phyloP scores from a whole-genome alignment of 495 filamentous ascomycete genomes.

The Chaetomium tenue region DNA sequence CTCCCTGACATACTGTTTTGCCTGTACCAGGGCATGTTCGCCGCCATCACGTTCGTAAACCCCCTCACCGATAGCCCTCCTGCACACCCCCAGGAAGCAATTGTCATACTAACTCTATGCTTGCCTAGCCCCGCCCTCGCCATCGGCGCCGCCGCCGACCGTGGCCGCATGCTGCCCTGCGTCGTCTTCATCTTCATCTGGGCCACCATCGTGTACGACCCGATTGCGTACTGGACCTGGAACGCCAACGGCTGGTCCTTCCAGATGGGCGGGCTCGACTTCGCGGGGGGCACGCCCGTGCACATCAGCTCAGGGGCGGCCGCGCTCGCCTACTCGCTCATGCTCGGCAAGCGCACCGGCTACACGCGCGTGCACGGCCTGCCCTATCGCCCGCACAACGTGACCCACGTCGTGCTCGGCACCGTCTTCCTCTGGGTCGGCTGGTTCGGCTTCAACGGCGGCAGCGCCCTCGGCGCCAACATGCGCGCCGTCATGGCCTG shows the following conservation, averaged over 20 bases:
- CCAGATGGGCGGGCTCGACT: constrained; percentile 84
- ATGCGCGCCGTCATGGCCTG: constrained; percentile 79
- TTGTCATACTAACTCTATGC: constrained; percentile 2
- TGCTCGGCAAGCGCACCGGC: constrained; percentile 85
- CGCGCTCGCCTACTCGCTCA: constrained; percentile 85
- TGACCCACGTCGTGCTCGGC: constrained; percentile 93
- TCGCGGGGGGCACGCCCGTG: constrained; percentile 93
- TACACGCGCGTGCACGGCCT: constrained; percentile 80
- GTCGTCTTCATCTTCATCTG: constrained; percentile 97
- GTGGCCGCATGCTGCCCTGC: constrained; percentile 91
- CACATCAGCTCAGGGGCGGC: constrained; percentile 91
- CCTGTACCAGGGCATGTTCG: constrained; percentile 98
- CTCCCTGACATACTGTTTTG: constrained; percentile 90
- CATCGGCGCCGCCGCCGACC: constrained; percentile 87
- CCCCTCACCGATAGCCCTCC: not conserved
- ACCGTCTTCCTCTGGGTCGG: constrained; percentile 99
- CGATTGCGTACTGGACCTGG: constrained; percentile 99
- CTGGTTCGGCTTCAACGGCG: constrained; percentile 99
- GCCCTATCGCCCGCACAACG: constrained; percentile 97
- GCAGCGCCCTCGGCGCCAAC: constrained; percentile 85
- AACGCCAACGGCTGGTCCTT: constrained; percentile 83
- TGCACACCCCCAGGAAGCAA: not conserved
- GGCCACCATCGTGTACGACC: constrained; percentile 91
- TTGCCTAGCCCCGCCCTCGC: constrained; percentile 69
- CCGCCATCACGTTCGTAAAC: constrained; percentile 65